Evolutionary conservation across 495 filamentous ascomycete species (phyloP), one percentile per base, ranked within the genome.

Genomic region (Bryoglossum gracile): DNA sequence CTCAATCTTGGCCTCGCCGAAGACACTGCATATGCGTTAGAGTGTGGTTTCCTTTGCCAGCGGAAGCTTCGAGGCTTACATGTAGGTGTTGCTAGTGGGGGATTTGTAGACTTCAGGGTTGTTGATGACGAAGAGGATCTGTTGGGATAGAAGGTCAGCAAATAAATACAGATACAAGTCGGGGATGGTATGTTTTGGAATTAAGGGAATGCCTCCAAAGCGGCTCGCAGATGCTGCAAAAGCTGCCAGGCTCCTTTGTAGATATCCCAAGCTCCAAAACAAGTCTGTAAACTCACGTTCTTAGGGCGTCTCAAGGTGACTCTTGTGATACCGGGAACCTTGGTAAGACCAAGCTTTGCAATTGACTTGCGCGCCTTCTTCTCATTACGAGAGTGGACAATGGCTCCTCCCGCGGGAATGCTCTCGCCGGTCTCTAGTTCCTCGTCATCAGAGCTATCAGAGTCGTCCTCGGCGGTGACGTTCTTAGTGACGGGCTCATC

Each of bases 41-140:
- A 19, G 35, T 14, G 9, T 40, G 11, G 37, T 22, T 47, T 8
- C 11, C 8, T 3, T 16, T 25, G 3, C n/a, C 2, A 21, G 9
- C 9, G 16, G 38, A 39, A 41, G 19, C 65, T 18, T 4, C 6
- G 9, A n/a, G 8, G 41, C 86, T 76, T 75, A 96, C 92, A 99
- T 99, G 80, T 88, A 99, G 65, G 89, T 95, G 80, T 97, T 96
- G 83, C 86, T 94, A 68, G 83, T 84, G 55, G 92, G 91, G 33
- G 89, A 95, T 71, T 94, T 95, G 81, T 95, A 99, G 64, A 99
- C 94, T 65, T 99, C 94, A 54, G 94, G 94, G 67, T 94, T 81
- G 82, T 94, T 97, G 74, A 99, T 94, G 55, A 99, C 94, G 72
- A 99, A 97, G 58, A 99, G 84, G 62, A 99, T 91, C 91, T 97